Conservation (phyloP, 192 early-diverging fungal genomes). For the Coemansia sp. region DNA sequence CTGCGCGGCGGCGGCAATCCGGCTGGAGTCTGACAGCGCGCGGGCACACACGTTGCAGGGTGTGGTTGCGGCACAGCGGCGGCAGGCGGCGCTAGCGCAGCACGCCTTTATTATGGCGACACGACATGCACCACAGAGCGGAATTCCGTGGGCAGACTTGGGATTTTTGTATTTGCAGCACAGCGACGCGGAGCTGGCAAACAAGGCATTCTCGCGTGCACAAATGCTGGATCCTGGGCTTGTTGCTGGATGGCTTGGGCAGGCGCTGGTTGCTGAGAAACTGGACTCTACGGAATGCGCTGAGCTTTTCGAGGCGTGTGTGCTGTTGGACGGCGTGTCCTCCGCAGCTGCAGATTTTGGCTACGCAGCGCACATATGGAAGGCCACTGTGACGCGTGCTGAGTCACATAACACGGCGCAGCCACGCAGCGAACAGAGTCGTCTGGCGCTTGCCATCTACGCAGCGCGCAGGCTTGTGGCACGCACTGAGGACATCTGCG, state of each 20-base stretch:
- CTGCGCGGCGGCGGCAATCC: conserved; percentile 57
- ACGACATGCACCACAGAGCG: conserved; percentile 63
- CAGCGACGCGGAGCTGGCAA: conserved; percentile 72
- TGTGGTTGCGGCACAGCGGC: conserved; percentile 51
- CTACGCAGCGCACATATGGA: conserved; percentile 54
- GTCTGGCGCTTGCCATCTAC: conserved; percentile 39
- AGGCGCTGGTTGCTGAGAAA: conserved; percentile 71
- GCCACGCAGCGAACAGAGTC: conserved; percentile 35
- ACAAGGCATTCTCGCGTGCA: conserved; percentile 66
- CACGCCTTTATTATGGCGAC: conserved; percentile 82
- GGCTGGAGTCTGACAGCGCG: conserved; percentile 56
- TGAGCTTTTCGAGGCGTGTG: conserved; percentile 76
- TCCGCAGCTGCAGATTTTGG: conserved; percentile 67
- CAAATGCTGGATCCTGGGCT: conserved; percentile 77
- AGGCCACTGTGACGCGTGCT: conserved; percentile 10
- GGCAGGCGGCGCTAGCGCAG: conserved; percentile 66
- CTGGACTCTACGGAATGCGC: conserved; percentile 55
- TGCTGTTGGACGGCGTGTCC: conserved; percentile 62
- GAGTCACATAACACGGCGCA: conserved; percentile 12
- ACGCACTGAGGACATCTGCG: conserved; percentile 20
- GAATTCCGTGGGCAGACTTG: conserved; percentile 76
- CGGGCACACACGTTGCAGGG: conserved; percentile 76
- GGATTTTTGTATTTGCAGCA: conserved; percentile 73
- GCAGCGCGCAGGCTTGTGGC: conserved; percentile 35
- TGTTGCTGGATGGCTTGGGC: conserved; percentile 76